Conservation (phyloP, 2,329 filamentous ascomycete genomes). For the Botrytis paeoniae region DNA sequence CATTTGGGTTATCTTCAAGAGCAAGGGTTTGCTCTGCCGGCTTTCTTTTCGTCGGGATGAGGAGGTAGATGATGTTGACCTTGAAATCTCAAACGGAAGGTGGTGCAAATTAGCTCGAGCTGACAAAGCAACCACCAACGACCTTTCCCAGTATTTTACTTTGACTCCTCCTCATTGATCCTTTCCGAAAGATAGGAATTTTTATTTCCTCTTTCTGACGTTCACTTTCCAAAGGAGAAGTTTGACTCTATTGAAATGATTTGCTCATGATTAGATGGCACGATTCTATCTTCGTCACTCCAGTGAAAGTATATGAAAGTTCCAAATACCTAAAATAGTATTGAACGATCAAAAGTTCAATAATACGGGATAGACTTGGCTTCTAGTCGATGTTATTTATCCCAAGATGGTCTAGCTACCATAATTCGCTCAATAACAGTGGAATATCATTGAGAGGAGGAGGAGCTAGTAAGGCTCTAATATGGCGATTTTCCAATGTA, state of each 20-base stretch:
- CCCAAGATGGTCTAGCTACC: background rate
- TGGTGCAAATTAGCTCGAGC: background rate
- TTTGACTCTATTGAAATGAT: background rate
- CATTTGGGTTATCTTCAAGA: background rate
- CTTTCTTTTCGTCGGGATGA: background rate
- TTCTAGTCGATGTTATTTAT: background rate
- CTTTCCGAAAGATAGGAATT: background rate
- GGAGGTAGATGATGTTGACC: background rate
- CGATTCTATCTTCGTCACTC: background rate
- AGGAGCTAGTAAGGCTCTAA: background rate
- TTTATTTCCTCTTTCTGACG: background rate
- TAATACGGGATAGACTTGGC: background rate
- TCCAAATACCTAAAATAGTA: background rate
- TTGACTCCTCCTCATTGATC: too few relatives aligned
- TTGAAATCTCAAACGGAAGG: background rate
- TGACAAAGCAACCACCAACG: constrained; percentile 1
- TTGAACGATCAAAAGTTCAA: background rate
- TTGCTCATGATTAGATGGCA: background rate
- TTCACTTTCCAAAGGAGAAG: background rate
- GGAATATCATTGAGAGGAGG: background rate
- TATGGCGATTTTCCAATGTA: too few relatives aligned
- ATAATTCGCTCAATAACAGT: background rate
- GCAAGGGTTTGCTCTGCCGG: background rate
- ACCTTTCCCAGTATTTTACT: background rate
- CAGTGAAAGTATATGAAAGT: background rate